phyloP scores from a whole-genome alignment of 1,139 yeast genomes.

The Blastobotrys illinoisensis region DNA sequence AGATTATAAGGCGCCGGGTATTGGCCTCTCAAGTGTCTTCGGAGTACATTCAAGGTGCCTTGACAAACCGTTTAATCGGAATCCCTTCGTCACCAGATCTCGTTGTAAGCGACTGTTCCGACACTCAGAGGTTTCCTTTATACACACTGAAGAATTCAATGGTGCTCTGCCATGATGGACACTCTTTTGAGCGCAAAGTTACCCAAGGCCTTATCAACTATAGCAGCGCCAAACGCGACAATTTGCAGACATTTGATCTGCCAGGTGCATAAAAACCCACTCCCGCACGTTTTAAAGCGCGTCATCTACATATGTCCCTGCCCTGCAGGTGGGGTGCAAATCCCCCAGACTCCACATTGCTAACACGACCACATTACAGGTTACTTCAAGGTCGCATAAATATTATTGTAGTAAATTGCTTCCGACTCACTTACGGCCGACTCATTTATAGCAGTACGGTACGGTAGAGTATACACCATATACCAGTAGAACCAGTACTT shows the following conservation, averaged over 20 bases:
- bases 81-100: background rate
- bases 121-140: conserved; percentile 7
- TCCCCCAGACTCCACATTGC: background rate
- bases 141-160: conserved; percentile 4
- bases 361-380: no score
- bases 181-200: background rate
- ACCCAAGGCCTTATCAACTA: background rate
- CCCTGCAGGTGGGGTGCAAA: background rate
- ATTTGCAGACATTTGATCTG: background rate
- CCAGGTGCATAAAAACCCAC: background rate
- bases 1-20: background rate
- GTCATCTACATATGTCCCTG: background rate
- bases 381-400: no score
- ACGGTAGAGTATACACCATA: no score
- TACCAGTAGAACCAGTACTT: no score
- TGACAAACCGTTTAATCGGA: background rate
- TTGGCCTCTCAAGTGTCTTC: background rate
- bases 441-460: no score
- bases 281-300: background rate
- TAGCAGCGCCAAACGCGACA: background rate
- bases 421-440: no score
- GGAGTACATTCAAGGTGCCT: background rate
- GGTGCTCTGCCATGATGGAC: background rate
- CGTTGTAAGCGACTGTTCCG: background rate
- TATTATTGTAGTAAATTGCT: no score